Percentiles rank a stretch among this genome's conserved stretches.
Conservation (phyloP, 176 grass and related monocot species). For the Oryza meridionalis region DNA sequence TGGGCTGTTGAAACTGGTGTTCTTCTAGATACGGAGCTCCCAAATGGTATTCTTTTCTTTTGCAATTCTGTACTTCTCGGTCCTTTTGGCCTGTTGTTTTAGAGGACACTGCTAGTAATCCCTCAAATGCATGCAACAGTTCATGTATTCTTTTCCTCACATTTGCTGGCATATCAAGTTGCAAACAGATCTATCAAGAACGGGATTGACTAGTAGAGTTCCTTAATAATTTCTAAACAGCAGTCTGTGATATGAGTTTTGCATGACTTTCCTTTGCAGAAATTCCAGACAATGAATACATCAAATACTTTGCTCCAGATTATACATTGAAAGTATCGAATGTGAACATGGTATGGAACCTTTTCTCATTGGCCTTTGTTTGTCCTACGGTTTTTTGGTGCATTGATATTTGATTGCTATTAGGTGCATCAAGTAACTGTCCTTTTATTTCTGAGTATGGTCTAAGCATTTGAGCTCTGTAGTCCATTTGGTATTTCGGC, state of each 20-base stretch:
- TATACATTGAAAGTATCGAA: constrained; percentile 83
- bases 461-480: constrained; percentile 3
- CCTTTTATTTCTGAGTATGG: background rate
- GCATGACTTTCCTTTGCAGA: constrained; percentile 64
- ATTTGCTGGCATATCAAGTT: background rate
- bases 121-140: background rate
- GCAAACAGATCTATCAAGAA: constrained; percentile 5
- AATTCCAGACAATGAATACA: constrained; percentile 94
- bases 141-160: background rate
- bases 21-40: constrained; percentile 79
- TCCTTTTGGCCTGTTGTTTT: constrained; percentile 20
- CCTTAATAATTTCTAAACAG: background rate
- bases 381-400: background rate
- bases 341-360: constrained; percentile 72
- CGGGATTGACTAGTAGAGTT: background rate
- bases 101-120: background rate
- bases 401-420: background rate
- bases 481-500: background rate
- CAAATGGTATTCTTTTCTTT: constrained; percentile 66
- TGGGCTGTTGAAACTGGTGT: constrained; percentile 99
- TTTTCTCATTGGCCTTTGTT: constrained; percentile 24
- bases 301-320: constrained; percentile 89
- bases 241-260: constrained; percentile 24
- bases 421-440: background rate
- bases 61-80: constrained; percentile 19